These are phyloP conservation scores for Microsporum canis DNA, from an alignment of 2,329 filamentous ascomycete species.

Conservation along the genomic window DNA sequence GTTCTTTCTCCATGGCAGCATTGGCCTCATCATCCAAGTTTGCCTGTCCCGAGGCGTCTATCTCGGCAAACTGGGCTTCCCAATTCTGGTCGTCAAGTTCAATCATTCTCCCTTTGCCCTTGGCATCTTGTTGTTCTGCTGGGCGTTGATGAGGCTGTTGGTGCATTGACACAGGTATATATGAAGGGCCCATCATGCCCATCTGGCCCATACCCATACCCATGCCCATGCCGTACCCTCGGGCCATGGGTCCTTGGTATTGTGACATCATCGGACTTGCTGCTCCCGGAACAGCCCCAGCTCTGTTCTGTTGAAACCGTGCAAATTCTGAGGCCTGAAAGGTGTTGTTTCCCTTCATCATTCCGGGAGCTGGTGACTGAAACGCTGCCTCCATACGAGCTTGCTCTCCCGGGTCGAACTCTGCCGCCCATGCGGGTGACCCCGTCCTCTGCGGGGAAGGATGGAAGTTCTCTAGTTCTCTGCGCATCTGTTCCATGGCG, in stretches of 20 bases:
- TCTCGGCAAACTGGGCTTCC: constrained; percentile 91
- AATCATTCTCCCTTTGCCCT: constrained; percentile 71
- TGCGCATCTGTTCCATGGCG: constrained; percentile 55
- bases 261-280: constrained; percentile 42
- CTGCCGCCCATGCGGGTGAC: constrained; percentile 51
- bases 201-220: constrained; percentile 21
- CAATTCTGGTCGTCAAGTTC: constrained; percentile 89
- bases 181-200: constrained; percentile 45
- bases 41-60: constrained; percentile 51
- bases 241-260: constrained; percentile 25
- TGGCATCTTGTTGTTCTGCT: constrained; percentile 49
- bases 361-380: constrained; percentile 41
- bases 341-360: constrained; percentile 39
- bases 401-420: constrained; percentile 53
- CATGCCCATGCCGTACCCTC: constrained; percentile 25
- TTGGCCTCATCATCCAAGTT: constrained; percentile 54
- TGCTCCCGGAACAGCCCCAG: constrained; percentile 42
- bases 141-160: constrained; percentile 28
- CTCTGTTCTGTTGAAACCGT: constrained; percentile 64
- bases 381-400: constrained; percentile 60
- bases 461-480: constrained; percentile 48
- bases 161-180: constrained; percentile 39
- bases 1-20: constrained; percentile 67
- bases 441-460: constrained; percentile 39
- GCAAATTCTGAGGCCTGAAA: constrained; percentile 82